Evolutionary conservation across 2,329 filamentous ascomycete species (phyloP), one percentile per base, ranked within the genome.

Genomic region (Fusarium chaquense): DNA sequence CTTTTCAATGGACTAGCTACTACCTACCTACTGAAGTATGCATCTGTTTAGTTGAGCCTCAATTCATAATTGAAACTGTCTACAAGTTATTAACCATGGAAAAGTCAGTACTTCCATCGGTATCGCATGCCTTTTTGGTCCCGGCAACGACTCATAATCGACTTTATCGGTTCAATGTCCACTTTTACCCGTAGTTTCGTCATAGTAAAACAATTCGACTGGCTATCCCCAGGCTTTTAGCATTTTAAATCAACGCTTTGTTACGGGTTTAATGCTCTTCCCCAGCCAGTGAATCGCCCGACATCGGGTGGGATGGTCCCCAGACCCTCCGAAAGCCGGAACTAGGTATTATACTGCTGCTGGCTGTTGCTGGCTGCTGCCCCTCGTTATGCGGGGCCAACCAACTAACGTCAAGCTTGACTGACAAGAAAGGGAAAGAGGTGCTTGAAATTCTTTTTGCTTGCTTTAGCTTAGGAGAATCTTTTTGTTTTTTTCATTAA

Each of bases 151-250:
- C 43, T n/a, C 18, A 24, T 16, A n/a, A 26, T 28, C 20, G 20
- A 62, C n/a, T 54, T 50, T 45, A 33, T 58, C 40, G 32, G 50
- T 32, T 38, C 24, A 20, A 16, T 24, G 15, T 3, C 62, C 62
- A 65, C 46, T 65, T 53, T 65, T 65, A 65, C n/a, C 62, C 61
- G 61, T 18, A 26, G 32, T 60, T 64, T 33, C 46, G 45, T 64
- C 62, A 59, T 38, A 38, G 46, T 16, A 26, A 26, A 65, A 43
- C 24, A n/a, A 38, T 26, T 32, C 50, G 18, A 65, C 61, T 60
- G 62, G 61, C 18, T 35, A 65, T 45, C 52, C 38, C 58, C 50
- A 63, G 60, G 49, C 58, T 58, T 44, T 41, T 9, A 15, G 16
- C 30, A 9, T 32, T 28, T 49, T 36, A 45, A 41, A 33, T 18